Evolutionary conservation across 305 asterid species (phyloP), one percentile per base, ranked within the genome.

Genomic region (Rubia tinctorum): DNA sequence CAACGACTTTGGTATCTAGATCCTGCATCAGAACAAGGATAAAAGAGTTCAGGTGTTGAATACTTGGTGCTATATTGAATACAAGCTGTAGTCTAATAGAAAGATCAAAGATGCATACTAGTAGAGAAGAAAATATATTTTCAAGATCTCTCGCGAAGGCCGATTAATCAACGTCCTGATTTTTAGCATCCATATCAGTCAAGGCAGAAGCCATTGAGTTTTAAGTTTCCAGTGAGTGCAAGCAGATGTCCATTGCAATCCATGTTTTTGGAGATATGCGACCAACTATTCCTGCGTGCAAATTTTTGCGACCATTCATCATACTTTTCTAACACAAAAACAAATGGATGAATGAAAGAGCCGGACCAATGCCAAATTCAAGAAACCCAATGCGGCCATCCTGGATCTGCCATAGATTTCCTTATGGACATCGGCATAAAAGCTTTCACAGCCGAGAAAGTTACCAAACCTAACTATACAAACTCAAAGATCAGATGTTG

Each of bases 321-420:
- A 64, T 56, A 64, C 62, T 65, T 62, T 61, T 13, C n/a, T n/a
- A n/a, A 8, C 25, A 47, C 11, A 6, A 66, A 66, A 78, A 73
- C 49, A 42, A 20, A 59, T 66, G 62, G 69, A 49, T 18, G 45
- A 69, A n/a, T 44, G 4, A 9, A 45, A 63, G 22, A 58, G 62
- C 45, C 59, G 75, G 61, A 45, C 53, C 2, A 49, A 75, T 88
- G 92, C 99, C 99, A 67, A 95, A 95, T 86, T 95, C 99, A 71
- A 95, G 97, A 85, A 95, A 95, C 69, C 97, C 98, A 80, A 95
- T 92, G 59, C 99, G 98, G 40, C 99, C 99, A 89, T 95, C 99
- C 71, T 85, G 97, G 43, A 95, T 85, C 77, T 85, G 86, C 99
- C 98, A 92, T 72, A 95, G 86, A 83, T 95, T 95, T 77, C 99